Evolutionary conservation across 148 eudicot genomes (phyloP).

Genomic region (Simmondsia chinensis): DNA sequence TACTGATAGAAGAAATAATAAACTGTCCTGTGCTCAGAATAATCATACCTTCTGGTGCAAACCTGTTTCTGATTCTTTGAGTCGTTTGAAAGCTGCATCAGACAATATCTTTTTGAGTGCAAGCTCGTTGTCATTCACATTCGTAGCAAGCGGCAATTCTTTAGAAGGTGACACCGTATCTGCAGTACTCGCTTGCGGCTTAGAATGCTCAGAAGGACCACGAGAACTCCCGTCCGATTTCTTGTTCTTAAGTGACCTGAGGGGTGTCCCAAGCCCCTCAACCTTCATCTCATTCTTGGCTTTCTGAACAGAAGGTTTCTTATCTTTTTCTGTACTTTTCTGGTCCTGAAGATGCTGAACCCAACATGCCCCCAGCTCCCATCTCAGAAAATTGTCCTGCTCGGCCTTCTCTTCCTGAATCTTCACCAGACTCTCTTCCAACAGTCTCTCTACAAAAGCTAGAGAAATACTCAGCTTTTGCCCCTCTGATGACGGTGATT

Average conservation of each 20-base stretch:
- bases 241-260: slow-evolving; percentile 81
- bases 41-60: slow-evolving; percentile 81
- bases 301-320: slow-evolving; percentile 62
- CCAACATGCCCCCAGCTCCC: slow-evolving; percentile 99
- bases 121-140: slow-evolving; percentile 43
- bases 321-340: slow-evolving; percentile 76
- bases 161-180: slow-evolving; percentile 21
- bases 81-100: slow-evolving; percentile 75
- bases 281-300: slow-evolving; percentile 82
- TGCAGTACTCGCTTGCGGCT: slow-evolving; percentile 24
- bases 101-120: slow-evolving; percentile 57
- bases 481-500: slow-evolving; percentile 28
- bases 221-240: slow-evolving; percentile 44
- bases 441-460: slow-evolving; percentile 55
- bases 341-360: slow-evolving; percentile 98
- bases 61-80: slow-evolving; percentile 87
- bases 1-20: background rate
- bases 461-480: slow-evolving; percentile 40
- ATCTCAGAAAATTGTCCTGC: slow-evolving; percentile 61
- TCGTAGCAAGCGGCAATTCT: slow-evolving; percentile 29
- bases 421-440: slow-evolving; percentile 65
- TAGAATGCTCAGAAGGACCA: slow-evolving; percentile 24
- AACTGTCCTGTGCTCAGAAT: background rate
- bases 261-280: slow-evolving; percentile 95
- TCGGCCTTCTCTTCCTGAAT: slow-evolving; percentile 62